phyloP scores from a whole-genome alignment of 805 yeast species.

The Teunomyces lycoperdinae region DNA sequence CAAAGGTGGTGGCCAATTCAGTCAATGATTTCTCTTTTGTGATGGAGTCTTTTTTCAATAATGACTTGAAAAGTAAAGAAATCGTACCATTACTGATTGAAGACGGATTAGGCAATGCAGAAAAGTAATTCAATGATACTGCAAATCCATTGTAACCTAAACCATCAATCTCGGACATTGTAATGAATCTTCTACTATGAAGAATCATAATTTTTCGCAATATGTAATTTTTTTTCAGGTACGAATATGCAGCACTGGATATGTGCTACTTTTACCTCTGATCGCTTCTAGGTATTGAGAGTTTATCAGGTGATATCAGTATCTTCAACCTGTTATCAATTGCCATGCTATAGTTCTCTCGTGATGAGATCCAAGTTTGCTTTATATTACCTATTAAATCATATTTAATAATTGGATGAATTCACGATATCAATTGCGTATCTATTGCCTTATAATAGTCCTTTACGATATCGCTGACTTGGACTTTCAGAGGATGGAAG shows the following conservation, averaged over 20 bases:
- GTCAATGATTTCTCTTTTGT: slow-evolving; percentile 78
- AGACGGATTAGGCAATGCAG: slow-evolving; percentile 66
- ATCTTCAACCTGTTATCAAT: too few relatives aligned
- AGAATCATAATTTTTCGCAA: slow-evolving; percentile 1
- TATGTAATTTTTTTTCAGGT: background rate
- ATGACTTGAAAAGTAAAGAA: slow-evolving; percentile 66
- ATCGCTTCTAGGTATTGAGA: too few relatives aligned
- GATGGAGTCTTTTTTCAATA: slow-evolving; percentile 75
- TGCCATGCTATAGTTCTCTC: too few relatives aligned
- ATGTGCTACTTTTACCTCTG: too few relatives aligned
- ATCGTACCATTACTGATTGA: slow-evolving; percentile 38
- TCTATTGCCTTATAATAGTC: slow-evolving; percentile 23
- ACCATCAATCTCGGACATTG: slow-evolving; percentile 4
- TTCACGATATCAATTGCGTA: background rate
- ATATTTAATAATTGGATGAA: background rate
- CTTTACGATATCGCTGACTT: slow-evolving; percentile 33
- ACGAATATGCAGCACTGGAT: too few relatives aligned
- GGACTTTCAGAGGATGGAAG: slow-evolving; percentile 56
- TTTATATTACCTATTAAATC: too few relatives aligned
- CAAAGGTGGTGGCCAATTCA: slow-evolving; percentile 33
- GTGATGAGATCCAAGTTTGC: too few relatives aligned
- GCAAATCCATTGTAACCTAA: slow-evolving; percentile 40
- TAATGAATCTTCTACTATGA: background rate
- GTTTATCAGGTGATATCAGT: too few relatives aligned
- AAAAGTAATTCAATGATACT: slow-evolving; percentile 64